Evolutionary conservation across 2,329 filamentous ascomycete genomes (phyloP).

Genomic region (Nakataea oryzae): DNA sequence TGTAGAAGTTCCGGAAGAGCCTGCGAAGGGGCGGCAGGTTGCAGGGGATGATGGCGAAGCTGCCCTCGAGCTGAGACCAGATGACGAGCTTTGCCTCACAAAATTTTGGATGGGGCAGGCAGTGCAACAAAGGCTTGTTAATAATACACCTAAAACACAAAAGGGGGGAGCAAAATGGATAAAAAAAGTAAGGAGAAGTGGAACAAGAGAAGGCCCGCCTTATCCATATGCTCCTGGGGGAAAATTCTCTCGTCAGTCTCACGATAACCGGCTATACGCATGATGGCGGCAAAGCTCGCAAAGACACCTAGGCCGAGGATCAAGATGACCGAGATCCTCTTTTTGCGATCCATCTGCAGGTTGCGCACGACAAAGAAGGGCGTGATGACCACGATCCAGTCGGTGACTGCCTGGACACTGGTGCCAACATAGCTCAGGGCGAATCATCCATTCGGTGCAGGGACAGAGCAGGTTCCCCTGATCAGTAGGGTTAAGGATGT

Average conservation of each 20-base stretch:
- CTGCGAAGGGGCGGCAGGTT: constrained; percentile 7
- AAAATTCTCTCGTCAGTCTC: constrained; percentile 1
- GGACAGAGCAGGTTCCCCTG: too few species aligned
- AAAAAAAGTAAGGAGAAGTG: too few species aligned
- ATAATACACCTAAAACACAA: too few species aligned
- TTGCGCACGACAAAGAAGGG: constrained; percentile 9
- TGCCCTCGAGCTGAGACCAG: constrained; percentile 8
- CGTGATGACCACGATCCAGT: constrained; percentile 8
- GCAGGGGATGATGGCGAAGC: constrained; percentile 6
- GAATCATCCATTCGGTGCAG: too few species aligned
- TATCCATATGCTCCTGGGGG: too few species aligned
- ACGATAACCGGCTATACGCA: constrained; percentile 15
- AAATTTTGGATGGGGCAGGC: too few species aligned
- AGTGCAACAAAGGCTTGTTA: too few species aligned
- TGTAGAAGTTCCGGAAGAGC: neutral
- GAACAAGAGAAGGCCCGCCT: neutral
- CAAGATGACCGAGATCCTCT: constrained; percentile 6
- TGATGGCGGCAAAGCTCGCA: constrained; percentile 23
- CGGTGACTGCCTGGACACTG: constrained; percentile 5
- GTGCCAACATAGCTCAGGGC: constrained; percentile 7
- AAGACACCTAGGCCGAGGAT: constrained; percentile 15
- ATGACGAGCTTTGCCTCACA: constrained; percentile 7
- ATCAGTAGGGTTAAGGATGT: too few species aligned
- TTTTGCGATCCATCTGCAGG: constrained; percentile 8
- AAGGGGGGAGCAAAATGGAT: neutral